Evolutionary conservation across 208 protist species (phyloP), one percentile per base, ranked within the genome.

Genomic region (Wallacemonas sp.): DNA sequence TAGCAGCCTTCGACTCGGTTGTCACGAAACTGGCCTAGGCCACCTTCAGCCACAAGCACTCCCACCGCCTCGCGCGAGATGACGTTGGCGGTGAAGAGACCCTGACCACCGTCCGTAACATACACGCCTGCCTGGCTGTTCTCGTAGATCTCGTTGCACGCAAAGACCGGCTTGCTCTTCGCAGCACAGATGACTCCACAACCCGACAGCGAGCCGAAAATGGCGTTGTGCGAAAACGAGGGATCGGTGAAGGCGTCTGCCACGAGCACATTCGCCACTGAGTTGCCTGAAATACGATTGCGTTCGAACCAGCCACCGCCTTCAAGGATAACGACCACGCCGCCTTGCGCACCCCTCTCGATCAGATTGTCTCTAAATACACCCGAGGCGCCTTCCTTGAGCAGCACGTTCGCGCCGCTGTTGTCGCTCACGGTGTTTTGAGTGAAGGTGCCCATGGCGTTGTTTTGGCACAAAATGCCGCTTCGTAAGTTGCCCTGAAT

Each of bases 351-450:
- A 29, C 83, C 73, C 36, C 54, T 57, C 19, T 66, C 53, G 34
- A 96, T 85, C 50, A n/a, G 54, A 66, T 96, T 96, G 19, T 71
- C 67, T 17, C 90, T 84, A 30, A 96, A 70, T 15, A 85, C 66
- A 9, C 81, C 66, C 2, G 62, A 79, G 52, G 78, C 73, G 39
- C 90, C 90, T 33, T 96, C 90, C 22, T 67, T 71, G 9, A 93
- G 52, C 1, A 85, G 19, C 5, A 96, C 61, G 60, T 93, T 93
- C 10, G 79, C 73, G 17, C 69, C 76, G 1, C 32, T 42, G 54
- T 83, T 93, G 4, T 79, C 32, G 17, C 34, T 36, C 24, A 96
- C 78, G 15, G 68, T 66, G 78, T 96, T 96, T 29, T 61, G 19
- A 2, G 84, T 46, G 63, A 93, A 91, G 3, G 75, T 84, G 19